Base-by-base conservation (phyloP, 129 eudicot genomes). In the Escallonia herrerae region DNA sequence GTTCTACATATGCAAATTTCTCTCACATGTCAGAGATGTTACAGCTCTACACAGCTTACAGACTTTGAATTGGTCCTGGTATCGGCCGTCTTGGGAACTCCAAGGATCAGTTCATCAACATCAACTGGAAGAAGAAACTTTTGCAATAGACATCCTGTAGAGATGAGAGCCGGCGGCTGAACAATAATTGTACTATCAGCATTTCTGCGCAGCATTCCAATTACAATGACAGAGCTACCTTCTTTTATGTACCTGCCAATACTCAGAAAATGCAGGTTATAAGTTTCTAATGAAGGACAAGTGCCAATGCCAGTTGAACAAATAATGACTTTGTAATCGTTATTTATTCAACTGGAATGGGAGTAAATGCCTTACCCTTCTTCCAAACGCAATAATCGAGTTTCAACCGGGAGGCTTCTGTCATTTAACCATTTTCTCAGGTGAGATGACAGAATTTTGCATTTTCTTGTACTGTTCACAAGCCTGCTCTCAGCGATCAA, bases 101-200 rank as follows among this genome's bases (percentile, higher is more conserved):
- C 71, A 40, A 78, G 12, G 55, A 70, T 45, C 13, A 80, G 68
- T 40, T 75, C 75, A 54, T 81, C 69, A 58, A 72, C 41, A 44
- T 72, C 79, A 14, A 72, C 69, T 3, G 81, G 85, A 60, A 81
- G 73, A 33, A 76, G 75, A 8, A 80, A 57, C 54, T 73, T 71
- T 47, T 14, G 64, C 76, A 81, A 72, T 15, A 76, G 44, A 53
- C 81, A 81, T 40, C 79, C 85, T 2, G 85, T 72, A 0, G 85
- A 72, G 1, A 76, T 40, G 48, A 76, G 74, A 8, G 61, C 76
- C 14, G 79, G 82, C 56, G 33, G 33, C 33, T 72, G 67, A 51
- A 65, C 74, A 58, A 68, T 58, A 70, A 46, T 68, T 40, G 15
- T 22, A 5, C 12, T 68, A 37, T 67, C 72, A 57, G 56, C 53